Conservation (phyloP, 2,329 filamentous ascomycete species). For the Botrytis paeoniae region DNA sequence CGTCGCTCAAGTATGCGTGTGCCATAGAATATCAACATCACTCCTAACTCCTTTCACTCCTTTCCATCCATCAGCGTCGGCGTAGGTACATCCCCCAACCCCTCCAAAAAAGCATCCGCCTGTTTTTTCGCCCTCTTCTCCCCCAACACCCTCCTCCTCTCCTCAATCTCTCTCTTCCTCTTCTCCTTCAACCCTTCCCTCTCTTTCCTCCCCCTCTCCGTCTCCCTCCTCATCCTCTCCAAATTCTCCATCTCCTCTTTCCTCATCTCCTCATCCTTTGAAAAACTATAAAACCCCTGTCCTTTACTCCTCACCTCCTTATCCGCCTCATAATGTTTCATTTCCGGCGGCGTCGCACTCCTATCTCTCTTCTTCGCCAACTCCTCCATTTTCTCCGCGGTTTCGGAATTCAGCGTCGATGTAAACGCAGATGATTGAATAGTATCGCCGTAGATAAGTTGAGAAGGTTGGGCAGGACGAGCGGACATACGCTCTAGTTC, state of each 20-base stretch:
- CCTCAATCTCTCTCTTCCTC: conserved; percentile 62
- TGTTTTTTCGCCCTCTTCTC: conserved; percentile 60
- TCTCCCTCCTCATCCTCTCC: conserved; percentile 67
- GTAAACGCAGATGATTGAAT: conserved; percentile 78
- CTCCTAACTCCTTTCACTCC: not conserved
- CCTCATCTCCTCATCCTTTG: conserved; percentile 65
- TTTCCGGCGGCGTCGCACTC: conserved; percentile 74
- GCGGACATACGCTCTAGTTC: conserved; percentile 69
- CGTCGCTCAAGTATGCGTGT: not conserved
- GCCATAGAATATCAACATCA: not conserved
- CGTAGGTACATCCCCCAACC: conserved; percentile 42
- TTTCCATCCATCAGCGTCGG: not conserved
- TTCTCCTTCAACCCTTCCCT: conserved; percentile 56
- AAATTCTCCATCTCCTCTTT: conserved; percentile 68
- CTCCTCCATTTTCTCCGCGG: conserved; percentile 68
- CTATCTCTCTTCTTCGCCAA: conserved; percentile 76
- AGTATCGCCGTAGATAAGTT: conserved; percentile 80
- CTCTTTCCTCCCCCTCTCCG: conserved; percentile 49
- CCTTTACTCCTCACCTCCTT: conserved; percentile 84
- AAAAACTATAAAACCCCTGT: conserved; percentile 89
- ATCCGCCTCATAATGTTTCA: conserved; percentile 80
- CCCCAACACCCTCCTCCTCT: conserved; percentile 43
- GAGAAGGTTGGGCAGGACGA: conserved; percentile 61
- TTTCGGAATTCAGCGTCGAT: conserved; percentile 55
- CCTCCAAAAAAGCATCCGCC: conserved; percentile 70